Base-by-base conservation (phyloP, 2,329 filamentous ascomycete species). In the Chalaropsis thielavioides region DNA sequence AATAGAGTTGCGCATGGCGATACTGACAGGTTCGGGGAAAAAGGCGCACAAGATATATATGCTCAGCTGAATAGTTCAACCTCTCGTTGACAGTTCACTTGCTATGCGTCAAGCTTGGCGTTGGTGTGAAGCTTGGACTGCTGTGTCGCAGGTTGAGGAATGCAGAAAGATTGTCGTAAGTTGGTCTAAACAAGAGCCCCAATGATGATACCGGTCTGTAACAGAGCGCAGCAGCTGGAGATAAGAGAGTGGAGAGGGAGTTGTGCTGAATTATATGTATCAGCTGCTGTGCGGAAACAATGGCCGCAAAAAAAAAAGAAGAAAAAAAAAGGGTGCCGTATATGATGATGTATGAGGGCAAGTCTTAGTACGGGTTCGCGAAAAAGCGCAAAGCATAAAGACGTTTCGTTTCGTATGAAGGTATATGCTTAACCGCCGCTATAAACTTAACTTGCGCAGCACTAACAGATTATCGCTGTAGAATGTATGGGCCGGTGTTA, bases 161-260 rank as follows among this genome's bases (percentile, higher is more conserved):
- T 13, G 15, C 10, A 27, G 54, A 38, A 58, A 58, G 54, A 58
- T 58, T 58, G 54, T 35, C 15, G 54, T 11, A 58, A 58, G 54
- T 58, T 19, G 54, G 17, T 38, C 24, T 19, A 19, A n/a, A 31
- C 64, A 35, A 62, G 58, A 65, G 64, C 58, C 62, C 27, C 2
- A 46, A 54, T 65, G 49, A 35, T 62, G 64, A 65, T 62, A 65
- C 64, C 35, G 64, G 31, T 65, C 40, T 65, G 64, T 65, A 61
- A 49, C 64, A 46, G 17, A 3, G 2, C 54, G 54, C 6, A n/a
- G 7, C 10, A 38, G 11, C 8, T 17, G 17, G n/a, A 38, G 51
- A 51, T 27, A 27, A 15, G 17, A 2, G 17, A 58, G 10, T 38
- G 1, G 35, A 38, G 35, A 10, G 35, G 5, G 10, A 17, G 27